Percentiles rank a stretch among this genome's conserved stretches.
phyloP scores from a whole-genome alignment of 352 stramenopile genomes.

The Globisporangium nunn region DNA sequence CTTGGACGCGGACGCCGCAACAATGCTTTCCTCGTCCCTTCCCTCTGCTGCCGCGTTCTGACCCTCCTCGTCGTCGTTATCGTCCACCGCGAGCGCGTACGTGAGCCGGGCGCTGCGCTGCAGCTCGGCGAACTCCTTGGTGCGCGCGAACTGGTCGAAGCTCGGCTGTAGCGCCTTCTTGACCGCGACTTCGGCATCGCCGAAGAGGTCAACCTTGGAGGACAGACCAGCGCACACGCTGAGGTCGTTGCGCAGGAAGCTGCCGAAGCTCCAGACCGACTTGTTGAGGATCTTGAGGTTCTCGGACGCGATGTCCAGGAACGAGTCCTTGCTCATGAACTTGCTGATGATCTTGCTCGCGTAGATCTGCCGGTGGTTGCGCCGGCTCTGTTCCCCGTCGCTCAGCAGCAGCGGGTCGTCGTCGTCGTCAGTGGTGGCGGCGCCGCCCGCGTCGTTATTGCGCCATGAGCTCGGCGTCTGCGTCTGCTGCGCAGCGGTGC shows the following conservation, averaged over 20 bases:
- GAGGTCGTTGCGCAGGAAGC: slow-evolving; percentile 63
- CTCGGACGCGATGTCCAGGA: slow-evolving; percentile 72
- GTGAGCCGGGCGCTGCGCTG: slow-evolving; percentile 49
- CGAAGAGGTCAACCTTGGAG: slow-evolving; percentile 72
- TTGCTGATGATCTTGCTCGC: slow-evolving; percentile 84
- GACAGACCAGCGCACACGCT: slow-evolving; percentile 67
- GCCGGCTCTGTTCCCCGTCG: slow-evolving; percentile 14
- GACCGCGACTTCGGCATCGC: slow-evolving; percentile 65
- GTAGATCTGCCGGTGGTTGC: slow-evolving; percentile 49
- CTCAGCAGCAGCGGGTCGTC: slow-evolving; percentile 13
- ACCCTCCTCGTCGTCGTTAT: slow-evolving; percentile 10
- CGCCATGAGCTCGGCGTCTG: slow-evolving; percentile 2
- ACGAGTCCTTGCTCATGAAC: slow-evolving; percentile 80
- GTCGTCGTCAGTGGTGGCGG: not conserved
- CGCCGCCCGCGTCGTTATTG: slow-evolving; percentile 4
- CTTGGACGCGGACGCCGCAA: slow-evolving; percentile 12
- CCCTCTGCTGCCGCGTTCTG: slow-evolving; percentile 10
- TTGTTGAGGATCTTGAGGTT: slow-evolving; percentile 76
- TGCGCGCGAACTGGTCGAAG: slow-evolving; percentile 54
- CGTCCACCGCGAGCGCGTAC: slow-evolving; percentile 27
- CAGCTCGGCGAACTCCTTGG: slow-evolving; percentile 48
- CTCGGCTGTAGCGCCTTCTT: slow-evolving; percentile 64
- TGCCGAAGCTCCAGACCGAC: slow-evolving; percentile 74
- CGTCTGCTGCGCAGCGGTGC: not conserved
- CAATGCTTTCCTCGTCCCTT: not conserved